A percentile compares a stretch with the other conserved stretches of the same genome.
Conservation (phyloP, 2,329 filamentous ascomycete genomes). For the Stachybotrys echinatus region DNA sequence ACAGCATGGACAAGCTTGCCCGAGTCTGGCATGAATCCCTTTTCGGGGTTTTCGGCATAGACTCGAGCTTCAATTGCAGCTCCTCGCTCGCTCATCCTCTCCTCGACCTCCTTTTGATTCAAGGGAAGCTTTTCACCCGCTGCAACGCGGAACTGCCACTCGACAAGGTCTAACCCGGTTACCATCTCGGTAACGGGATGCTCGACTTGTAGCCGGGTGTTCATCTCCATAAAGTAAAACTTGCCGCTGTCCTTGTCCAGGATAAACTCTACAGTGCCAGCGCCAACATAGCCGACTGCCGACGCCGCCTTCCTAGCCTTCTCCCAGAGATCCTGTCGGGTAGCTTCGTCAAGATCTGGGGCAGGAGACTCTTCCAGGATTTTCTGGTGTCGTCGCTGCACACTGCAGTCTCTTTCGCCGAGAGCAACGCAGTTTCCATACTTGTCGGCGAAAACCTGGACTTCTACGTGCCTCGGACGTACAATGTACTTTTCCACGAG, state of each 20-base stretch:
- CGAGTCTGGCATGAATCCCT: conserved; percentile 90
- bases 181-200: conserved; percentile 82
- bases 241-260: conserved; percentile 76
- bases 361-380: conserved; percentile 86
- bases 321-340: conserved; percentile 58
- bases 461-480: conserved; percentile 77
- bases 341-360: conserved; percentile 56
- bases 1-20: conserved; percentile 79
- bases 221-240: conserved; percentile 82
- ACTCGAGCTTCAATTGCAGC: conserved; percentile 94
- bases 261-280: conserved; percentile 86
- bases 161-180: conserved; percentile 70
- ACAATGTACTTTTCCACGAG: conserved; percentile 81
- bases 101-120: conserved; percentile 61
- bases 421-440: conserved; percentile 75
- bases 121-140: conserved; percentile 52
- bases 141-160: conserved; percentile 86
- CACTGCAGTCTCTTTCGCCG: conserved; percentile 82
- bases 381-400: conserved; percentile 85
- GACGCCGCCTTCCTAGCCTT: conserved; percentile 61
- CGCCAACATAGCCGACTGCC: conserved; percentile 82
- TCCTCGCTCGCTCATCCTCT: conserved; percentile 66
- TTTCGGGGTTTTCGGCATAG: conserved; percentile 91
- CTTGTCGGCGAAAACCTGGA: conserved; percentile 84
- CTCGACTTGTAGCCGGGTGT: conserved; percentile 90